Evolutionary conservation across 169 alveolate genomes (phyloP).

Genomic region (Cyclospora cayetanensis): DNA sequence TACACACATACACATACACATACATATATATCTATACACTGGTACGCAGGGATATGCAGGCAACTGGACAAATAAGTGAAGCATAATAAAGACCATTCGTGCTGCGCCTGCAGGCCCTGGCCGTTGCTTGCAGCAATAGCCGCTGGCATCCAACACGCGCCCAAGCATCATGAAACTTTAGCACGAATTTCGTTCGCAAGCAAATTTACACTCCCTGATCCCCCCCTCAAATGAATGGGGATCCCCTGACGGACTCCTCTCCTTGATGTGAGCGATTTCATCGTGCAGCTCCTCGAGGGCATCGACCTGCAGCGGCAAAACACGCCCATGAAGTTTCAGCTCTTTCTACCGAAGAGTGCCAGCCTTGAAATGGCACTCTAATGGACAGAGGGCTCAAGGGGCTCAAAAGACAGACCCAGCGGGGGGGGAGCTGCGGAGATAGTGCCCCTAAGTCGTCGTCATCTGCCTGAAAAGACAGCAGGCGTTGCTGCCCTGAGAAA

Average conservation of each 20-base stretch:
- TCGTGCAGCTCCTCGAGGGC: slow-evolving; percentile 74
- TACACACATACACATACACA: no score
- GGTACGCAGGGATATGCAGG: no score
- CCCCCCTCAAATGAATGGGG: not conserved
- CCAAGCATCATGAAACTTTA: no score
- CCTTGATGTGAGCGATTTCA: slow-evolving; percentile 66
- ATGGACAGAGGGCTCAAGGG: not conserved
- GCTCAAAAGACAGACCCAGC: slow-evolving; percentile 63
- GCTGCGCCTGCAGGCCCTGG: no score
- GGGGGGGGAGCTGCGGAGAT: slow-evolving; percentile 56
- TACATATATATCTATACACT: no score
- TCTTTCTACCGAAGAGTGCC: not conserved
- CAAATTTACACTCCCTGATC: not conserved
- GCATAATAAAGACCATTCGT: no score
- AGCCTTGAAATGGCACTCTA: not conserved
- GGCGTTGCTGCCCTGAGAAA: slow-evolving; percentile 62
- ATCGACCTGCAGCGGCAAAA: slow-evolving; percentile 61
- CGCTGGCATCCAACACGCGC: no score
- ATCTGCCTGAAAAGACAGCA: slow-evolving; percentile 61
- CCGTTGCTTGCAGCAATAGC: no score
- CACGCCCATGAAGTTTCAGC: no score
- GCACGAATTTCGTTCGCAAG: no score
- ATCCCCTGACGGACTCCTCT: slow-evolving; percentile 56
- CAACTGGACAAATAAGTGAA: no score
- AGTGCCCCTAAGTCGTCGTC: slow-evolving; percentile 62